Conservation (phyloP, 805 yeast genomes). For the Cyberlindnera maritima region DNA sequence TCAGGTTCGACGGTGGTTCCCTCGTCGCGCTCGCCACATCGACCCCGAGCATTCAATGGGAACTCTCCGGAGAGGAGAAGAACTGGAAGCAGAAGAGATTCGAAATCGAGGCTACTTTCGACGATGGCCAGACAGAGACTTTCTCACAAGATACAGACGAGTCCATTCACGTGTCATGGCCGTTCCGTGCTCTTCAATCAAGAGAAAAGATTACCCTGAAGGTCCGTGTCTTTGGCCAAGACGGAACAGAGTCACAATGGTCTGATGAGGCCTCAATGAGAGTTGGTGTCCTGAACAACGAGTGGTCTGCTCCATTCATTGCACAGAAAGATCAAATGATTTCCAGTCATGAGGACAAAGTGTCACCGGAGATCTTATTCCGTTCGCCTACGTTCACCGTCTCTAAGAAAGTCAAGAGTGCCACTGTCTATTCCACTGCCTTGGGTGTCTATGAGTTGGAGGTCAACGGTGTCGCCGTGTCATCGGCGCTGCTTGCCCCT, state of each 20-base stretch:
- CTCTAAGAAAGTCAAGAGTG: conserved; percentile 7
- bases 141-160: not conserved
- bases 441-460: conserved; percentile 20
- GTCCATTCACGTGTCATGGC: conserved; percentile 12
- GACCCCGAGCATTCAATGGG: conserved; percentile 13
- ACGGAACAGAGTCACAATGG: conserved; percentile 17
- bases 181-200: conserved; percentile 12
- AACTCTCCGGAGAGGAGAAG: conserved; percentile 12
- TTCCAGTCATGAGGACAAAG: conserved; percentile 7
- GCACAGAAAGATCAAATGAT: conserved; percentile 6
- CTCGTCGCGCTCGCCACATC: conserved; percentile 10
- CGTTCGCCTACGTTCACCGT: conserved; percentile 12
- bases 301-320: conserved; percentile 16
- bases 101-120: conserved; percentile 6
- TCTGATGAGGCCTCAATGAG: conserved; percentile 3
- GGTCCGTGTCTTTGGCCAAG: conserved; percentile 13
- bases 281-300: conserved; percentile 12
- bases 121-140: not conserved
- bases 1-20: conserved; percentile 14
- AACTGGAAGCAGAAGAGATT: conserved; percentile 14
- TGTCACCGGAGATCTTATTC: conserved; percentile 16
- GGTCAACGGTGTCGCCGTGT: conserved; percentile 14
- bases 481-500: conserved; percentile 13
- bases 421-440: conserved; percentile 15
- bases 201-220: conserved; percentile 5